Evolutionary conservation across 2,329 filamentous ascomycete genomes (phyloP), one percentile per base, ranked within the genome.

Genomic region (Trichocomaceae sp.): DNA sequence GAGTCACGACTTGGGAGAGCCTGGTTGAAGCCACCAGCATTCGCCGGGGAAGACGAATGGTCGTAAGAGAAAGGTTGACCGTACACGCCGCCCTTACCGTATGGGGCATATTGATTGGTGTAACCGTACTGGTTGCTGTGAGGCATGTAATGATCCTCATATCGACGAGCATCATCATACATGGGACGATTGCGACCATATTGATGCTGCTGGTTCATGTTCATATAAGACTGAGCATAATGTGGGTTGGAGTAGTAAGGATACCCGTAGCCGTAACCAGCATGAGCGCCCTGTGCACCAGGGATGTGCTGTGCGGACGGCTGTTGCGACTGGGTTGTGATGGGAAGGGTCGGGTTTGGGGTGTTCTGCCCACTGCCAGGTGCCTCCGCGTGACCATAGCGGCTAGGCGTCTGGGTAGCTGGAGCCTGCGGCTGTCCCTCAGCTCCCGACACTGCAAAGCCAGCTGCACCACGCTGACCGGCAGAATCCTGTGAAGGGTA

Each of bases 341-440:
- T 76, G 57, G 79, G 79, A 57, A 82, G 71, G 41, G 85, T 79
- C 26, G 91, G 90, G 75, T 95, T 93, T 35, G 92, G 91, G 2
- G 91, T 96, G 64, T 87, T 92, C 70, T 93, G 87, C 45, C 90
- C 92, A 69, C 90, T 96, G 75, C 86, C 90, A 65, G 90, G 88
- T 54, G 95, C 90, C 59, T 83, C 78, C 57, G 79, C 69, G 74
- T 84, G 76, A 47, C 74, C 80, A 65, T 85, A 86, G 62, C 85
- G 86, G 69, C 84, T 88, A 69, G 91, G 88, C 39, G 86, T 84
- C 69, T 90, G 90, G 80, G 85, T 75, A 66, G 81, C 77, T 78
- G 86, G 60, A 77, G 74, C 64, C 55, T 78, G 76, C 63, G 78
- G 79, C 74, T 72, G 81, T 71, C 75, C 83, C 77, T 85, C 83